These are phyloP conservation scores for Xylaria castorea DNA, from an alignment of 495 filamentous ascomycete species.

Conservation along the genomic window DNA sequence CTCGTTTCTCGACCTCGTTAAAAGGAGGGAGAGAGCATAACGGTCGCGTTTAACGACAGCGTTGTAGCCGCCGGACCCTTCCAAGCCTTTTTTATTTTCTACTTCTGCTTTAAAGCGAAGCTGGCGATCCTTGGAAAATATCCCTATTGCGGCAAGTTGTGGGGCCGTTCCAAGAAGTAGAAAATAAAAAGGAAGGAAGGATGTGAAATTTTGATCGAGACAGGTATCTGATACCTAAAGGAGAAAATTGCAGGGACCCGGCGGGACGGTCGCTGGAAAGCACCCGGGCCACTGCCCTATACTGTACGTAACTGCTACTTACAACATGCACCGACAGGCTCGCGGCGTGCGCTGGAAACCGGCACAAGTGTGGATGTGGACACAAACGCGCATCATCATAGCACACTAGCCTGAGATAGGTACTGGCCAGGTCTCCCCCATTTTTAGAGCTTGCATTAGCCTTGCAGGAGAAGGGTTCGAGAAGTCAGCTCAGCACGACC, in stretches of 20 bases:
- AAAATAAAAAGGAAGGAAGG: too few relatives aligned
- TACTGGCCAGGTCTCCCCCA: conserved; percentile 30
- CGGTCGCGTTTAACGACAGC: too few relatives aligned
- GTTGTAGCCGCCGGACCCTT: too few relatives aligned
- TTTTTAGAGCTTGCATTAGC: conserved; percentile 53
- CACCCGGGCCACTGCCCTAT: conserved; percentile 3
- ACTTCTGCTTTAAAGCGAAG: too few relatives aligned
- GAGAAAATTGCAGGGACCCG: conserved; percentile 16
- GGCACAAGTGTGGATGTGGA: neutral
- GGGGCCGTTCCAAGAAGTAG: too few relatives aligned
- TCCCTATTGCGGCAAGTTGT: too few relatives aligned
- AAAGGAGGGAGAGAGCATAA: too few relatives aligned
- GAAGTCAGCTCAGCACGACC: conserved; percentile 23
- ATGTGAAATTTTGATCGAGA: conserved; percentile 2
- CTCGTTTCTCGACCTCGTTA: too few relatives aligned
- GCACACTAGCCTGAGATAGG: conserved; percentile 5
- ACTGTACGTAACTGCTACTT: neutral
- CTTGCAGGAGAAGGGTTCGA: conserved; percentile 37
- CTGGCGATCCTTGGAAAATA: too few relatives aligned
- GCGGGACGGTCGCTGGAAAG: conserved; percentile 18
- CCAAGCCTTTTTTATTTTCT: too few relatives aligned
- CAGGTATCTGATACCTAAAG: neutral
- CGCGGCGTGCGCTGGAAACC: conserved; percentile 12
- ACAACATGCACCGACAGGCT: neutral
- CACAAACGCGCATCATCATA: conserved; percentile 20